phyloP scores from a whole-genome alignment of 2,329 filamentous ascomycete species.

The Thelonectria blattea region DNA sequence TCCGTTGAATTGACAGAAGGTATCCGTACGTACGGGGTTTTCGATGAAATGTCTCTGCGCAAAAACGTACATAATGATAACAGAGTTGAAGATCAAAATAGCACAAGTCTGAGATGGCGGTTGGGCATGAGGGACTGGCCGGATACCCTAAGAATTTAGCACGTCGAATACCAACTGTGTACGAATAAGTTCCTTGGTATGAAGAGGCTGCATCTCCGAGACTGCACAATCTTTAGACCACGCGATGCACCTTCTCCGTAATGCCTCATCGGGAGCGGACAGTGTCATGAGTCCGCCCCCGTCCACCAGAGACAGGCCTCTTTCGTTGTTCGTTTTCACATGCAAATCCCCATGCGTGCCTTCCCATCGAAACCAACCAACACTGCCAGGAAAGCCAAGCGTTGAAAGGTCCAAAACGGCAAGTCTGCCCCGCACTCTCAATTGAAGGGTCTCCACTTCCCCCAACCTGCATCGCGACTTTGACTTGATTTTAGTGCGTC shows the following conservation, averaged over 20 bases:
- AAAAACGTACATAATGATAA: too few relatives aligned
- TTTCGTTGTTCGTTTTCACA: conserved; percentile 6
- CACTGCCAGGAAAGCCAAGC: too few relatives aligned
- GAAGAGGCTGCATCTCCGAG: not conserved
- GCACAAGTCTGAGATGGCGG: too few relatives aligned
- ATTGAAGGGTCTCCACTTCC: not conserved
- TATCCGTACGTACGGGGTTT: conserved; percentile 1
- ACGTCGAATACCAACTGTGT: not conserved
- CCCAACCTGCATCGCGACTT: not conserved
- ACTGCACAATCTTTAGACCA: not conserved
- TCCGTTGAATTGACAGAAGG: not conserved
- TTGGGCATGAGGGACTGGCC: too few relatives aligned
- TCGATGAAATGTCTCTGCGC: not conserved
- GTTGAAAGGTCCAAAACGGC: not conserved
- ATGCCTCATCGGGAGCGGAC: not conserved
- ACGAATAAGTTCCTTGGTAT: not conserved
- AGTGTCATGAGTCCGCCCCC: not conserved
- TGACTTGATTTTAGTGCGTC: not conserved
- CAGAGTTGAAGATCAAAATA: too few relatives aligned
- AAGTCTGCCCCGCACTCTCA: conserved; percentile 7
- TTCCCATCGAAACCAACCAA: not conserved
- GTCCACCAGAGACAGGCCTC: not conserved
- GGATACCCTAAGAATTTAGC: too few relatives aligned
- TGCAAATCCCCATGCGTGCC: conserved; percentile 9
- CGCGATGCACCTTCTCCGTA: not conserved